A percentile compares a stretch with the other conserved stretches of the same genome.
phyloP scores from a whole-genome alignment of 2,329 filamentous ascomycete genomes.

The Chaetomiaceae sp. region DNA sequence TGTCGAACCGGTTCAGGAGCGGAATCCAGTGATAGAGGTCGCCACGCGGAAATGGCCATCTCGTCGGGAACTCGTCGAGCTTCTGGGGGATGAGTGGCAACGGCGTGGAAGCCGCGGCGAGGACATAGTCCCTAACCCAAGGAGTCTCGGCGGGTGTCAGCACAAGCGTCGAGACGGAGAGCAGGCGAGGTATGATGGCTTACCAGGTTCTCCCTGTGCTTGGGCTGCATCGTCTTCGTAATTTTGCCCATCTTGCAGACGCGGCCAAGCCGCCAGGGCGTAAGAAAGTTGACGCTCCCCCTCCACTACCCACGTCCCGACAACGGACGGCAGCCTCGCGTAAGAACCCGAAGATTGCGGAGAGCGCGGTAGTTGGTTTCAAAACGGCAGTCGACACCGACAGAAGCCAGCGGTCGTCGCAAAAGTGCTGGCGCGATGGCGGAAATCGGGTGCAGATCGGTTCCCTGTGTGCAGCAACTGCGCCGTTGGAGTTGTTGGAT shows the following conservation, averaged over 20 bases:
- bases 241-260: slow-evolving; percentile 63
- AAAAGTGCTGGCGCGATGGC: neutral
- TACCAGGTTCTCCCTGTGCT: slow-evolving; percentile 65
- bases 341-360: slow-evolving; percentile 11
- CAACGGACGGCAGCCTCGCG: slow-evolving; percentile 39
- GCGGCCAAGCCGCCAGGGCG: slow-evolving; percentile 55
- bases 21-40: slow-evolving; percentile 99
- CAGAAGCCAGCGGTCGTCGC: neutral
- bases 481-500: neutral
- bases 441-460: neutral
- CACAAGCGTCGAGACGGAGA: slow-evolving; percentile 11
- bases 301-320: slow-evolving; percentile 49
- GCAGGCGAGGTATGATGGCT: slow-evolving; percentile 28
- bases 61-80: slow-evolving; percentile 74
- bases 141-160: slow-evolving; percentile 61
- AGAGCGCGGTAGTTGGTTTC: neutral
- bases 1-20: slow-evolving; percentile 88
- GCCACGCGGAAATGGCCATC: slow-evolving; percentile 93
- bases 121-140: slow-evolving; percentile 78
- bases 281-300: slow-evolving; percentile 45
- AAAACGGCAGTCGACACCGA: neutral
- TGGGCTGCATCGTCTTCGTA: slow-evolving; percentile 61
- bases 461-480: slow-evolving; percentile 4
- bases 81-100: slow-evolving; percentile 72
- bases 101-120: slow-evolving; percentile 62